Percentiles rank a stretch among this genome's conserved stretches.
Conservation (phyloP, 345 rosid genomes). For the Anastatica hierochuntica region DNA sequence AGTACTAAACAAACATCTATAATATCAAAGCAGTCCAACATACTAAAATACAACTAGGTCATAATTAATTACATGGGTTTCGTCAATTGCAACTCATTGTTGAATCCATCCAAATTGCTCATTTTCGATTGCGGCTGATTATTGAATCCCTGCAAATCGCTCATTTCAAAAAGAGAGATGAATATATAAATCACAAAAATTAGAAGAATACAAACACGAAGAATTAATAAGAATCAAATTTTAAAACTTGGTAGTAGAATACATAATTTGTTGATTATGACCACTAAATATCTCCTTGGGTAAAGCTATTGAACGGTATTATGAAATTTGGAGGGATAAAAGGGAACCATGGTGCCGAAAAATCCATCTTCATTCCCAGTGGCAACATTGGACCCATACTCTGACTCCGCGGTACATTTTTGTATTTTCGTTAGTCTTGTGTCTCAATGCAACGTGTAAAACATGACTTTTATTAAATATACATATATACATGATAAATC, state of each 20-base stretch:
- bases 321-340: neutral
- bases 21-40: too few species aligned
- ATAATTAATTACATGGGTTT: too few species aligned
- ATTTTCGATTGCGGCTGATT: neutral
- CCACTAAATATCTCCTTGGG: neutral
- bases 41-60: too few species aligned
- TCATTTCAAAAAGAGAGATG: neutral
- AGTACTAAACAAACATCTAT: too few species aligned
- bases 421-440: neutral
- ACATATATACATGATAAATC: too few species aligned
- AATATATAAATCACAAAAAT: neutral
- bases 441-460: neutral
- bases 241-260: neutral
- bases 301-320: neutral
- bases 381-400: neutral
- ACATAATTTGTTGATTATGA: neutral
- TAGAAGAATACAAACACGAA: neutral
- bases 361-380: constrained; percentile 2
- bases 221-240: neutral
- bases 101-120: too few species aligned
- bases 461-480: neutral
- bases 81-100: too few species aligned
- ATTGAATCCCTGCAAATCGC: neutral
- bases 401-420: neutral
- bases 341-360: constrained; percentile 5